Evolutionary conservation across 2,329 filamentous ascomycete genomes (phyloP).

Genomic region (Pestalotiopsis sp.): DNA sequence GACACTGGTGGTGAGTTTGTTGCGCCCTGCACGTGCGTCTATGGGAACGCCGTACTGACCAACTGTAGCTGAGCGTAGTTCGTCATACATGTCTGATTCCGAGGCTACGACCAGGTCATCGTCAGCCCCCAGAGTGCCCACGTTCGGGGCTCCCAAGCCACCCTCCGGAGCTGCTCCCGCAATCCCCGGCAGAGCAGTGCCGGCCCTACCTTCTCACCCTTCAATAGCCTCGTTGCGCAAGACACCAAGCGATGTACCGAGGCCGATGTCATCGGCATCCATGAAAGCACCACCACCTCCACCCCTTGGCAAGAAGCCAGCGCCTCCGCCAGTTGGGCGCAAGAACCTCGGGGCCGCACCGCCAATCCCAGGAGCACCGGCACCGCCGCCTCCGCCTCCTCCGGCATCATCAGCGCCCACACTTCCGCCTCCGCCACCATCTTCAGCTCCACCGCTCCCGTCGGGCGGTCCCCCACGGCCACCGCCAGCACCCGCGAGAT

Average conservation of each 20-base stretch:
- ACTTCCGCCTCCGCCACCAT: slow-evolving; percentile 37
- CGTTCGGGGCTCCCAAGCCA: slow-evolving; percentile 55
- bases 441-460: slow-evolving; percentile 31
- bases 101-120: slow-evolving; percentile 48
- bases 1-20: slow-evolving; percentile 64
- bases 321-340: slow-evolving; percentile 61
- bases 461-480: slow-evolving; percentile 26
- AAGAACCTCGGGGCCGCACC: slow-evolving; percentile 42
- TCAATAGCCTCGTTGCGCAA: slow-evolving; percentile 64
- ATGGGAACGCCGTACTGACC: neutral
- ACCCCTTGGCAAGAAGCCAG: slow-evolving; percentile 75
- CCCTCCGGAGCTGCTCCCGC: slow-evolving; percentile 62
- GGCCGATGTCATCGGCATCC: slow-evolving; percentile 63
- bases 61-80: slow-evolving; percentile 61
- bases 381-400: slow-evolving; percentile 32
- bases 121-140: slow-evolving; percentile 56
- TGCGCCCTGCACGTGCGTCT: slow-evolving; percentile 1
- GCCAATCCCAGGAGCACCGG: slow-evolving; percentile 22
- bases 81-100: slow-evolving; percentile 81
- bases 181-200: slow-evolving; percentile 56
- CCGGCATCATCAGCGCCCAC: slow-evolving; percentile 22
- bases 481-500: slow-evolving; percentile 28
- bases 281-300: slow-evolving; percentile 75
- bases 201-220: slow-evolving; percentile 48
- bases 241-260: slow-evolving; percentile 47